phyloP scores from a whole-genome alignment of 2,329 filamentous ascomycete genomes.

The Alternaria burnsii region DNA sequence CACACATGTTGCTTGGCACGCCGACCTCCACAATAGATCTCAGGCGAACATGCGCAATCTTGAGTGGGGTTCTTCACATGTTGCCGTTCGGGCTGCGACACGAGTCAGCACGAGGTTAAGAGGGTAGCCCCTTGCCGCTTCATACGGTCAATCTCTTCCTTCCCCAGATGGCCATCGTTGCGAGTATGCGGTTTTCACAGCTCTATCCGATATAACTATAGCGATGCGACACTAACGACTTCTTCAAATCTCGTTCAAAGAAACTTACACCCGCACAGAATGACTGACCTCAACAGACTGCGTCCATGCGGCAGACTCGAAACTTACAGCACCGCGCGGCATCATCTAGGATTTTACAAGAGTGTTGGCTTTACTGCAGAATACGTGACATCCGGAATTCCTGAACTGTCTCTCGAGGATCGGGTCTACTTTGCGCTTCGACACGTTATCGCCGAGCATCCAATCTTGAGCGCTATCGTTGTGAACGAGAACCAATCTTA shows the following conservation, averaged over 20 bases:
- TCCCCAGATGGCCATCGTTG: not conserved
- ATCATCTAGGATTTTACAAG: conserved; percentile 55
- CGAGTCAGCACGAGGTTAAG: not conserved
- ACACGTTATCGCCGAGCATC: conserved; percentile 52
- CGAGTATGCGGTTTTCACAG: not conserved
- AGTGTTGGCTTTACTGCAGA: conserved; percentile 55
- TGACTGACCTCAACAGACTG: conserved; percentile 24
- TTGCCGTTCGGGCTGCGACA: not conserved
- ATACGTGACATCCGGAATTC: conserved; percentile 16
- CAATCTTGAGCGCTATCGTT: conserved; percentile 55
- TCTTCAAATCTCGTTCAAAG: not conserved
- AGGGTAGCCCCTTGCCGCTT: not conserved
- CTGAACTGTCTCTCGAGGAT: conserved; percentile 28
- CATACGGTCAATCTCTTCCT: not conserved
- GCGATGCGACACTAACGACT: not conserved
- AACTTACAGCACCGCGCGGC: conserved; percentile 55
- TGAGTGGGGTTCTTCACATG: not conserved
- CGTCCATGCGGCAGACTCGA: conserved; percentile 51
- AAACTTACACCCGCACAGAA: not conserved
- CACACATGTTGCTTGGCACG: not conserved
- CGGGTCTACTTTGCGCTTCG: conserved; percentile 49
- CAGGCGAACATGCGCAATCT: not conserved
- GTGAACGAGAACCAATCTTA: conserved; percentile 51
- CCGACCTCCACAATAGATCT: not conserved
- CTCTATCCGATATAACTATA: not conserved